Conservation (phyloP, 768 basidiomycete species). For the Tulasnella sp. region DNA sequence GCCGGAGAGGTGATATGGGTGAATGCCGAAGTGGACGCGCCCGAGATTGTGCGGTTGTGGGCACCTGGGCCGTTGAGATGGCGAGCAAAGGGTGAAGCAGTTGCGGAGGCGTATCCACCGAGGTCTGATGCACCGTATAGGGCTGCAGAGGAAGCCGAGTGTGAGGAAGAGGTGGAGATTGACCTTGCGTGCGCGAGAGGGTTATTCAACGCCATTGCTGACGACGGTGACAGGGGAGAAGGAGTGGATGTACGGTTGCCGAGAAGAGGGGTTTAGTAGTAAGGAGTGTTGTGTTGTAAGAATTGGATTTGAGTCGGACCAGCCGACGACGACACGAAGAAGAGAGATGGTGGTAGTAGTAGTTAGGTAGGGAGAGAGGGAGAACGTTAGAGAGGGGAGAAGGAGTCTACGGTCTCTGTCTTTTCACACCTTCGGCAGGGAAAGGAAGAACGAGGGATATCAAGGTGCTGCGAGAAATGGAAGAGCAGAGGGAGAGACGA, state of each 20-base stretch:
- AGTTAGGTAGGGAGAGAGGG: not conserved
- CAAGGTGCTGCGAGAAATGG: constrained; percentile 5
- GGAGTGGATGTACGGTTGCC: not conserved
- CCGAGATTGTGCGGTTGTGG: constrained; percentile 20
- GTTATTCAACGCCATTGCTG: not conserved
- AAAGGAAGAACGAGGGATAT: not conserved
- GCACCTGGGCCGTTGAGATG: constrained; percentile 6
- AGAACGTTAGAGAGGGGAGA: not conserved
- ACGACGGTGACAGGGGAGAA: not conserved
- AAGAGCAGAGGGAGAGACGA: not conserved
- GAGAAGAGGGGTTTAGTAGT: not conserved
- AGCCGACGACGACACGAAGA: not conserved
- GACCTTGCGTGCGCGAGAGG: not conserved
- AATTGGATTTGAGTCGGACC: constrained; percentile 5
- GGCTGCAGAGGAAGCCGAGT: not conserved
- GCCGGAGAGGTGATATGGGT: constrained; percentile 28
- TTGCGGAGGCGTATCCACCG: not conserved
- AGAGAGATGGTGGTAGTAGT: not conserved
- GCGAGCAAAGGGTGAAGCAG: constrained; percentile 1
- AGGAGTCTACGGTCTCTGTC: not conserved
- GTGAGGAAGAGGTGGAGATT: constrained; percentile 13
- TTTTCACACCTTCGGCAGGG: not conserved
- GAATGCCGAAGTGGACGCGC: constrained; percentile 23
- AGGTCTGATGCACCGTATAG: constrained; percentile 2
- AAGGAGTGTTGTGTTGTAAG: constrained; percentile 5